Base-by-base conservation (phyloP, 2,329 filamentous ascomycete species). In the Fusarium sulawesiense region DNA sequence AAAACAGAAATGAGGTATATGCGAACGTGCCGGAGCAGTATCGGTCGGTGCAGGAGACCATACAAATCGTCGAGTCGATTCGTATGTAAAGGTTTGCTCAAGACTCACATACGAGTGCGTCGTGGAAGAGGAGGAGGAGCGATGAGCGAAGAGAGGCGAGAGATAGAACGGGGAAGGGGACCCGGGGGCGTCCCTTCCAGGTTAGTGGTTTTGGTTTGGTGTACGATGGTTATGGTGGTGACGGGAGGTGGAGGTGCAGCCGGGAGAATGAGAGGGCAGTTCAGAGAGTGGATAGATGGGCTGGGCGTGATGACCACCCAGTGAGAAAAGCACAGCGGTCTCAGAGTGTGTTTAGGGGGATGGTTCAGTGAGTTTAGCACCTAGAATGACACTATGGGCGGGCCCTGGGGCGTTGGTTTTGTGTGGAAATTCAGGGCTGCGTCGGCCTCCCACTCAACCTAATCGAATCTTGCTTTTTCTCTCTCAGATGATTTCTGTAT, bases 91-190 rank as follows among this genome's bases (percentile, higher is more conserved):
- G 29, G 42, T 56, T 65, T 37, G 50, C 56, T 68, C 30, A 23
- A 61, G 16, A 32, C 29, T 50, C 55, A 54, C 21, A n/a, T 14
- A 32, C 20, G 23, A 56, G 34, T 53, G 59, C 60, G 49, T 66
- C 66, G 50, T 59, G 49, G 50, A 37, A 71, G 61, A 74, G 51
- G 60, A 72, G 58, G 60, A 70, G 70, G 54, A 66, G 55, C 40
- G 49, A 70, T 55, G 68, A 60, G 64, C 59, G 56, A 71, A 60
- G 66, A 69, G 64, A 71, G 68, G 68, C 68, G 64, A 71, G 68
- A 71, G 51, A 71, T 68, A 60, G 63, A 71, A 70, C 58, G 60
- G 66, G 67, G 63, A 56, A 69, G 49, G 48, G 56, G 64, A 64
- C 49, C 66, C 44, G 60, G 58, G 67, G 67, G 67, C 47, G 67